Evolutionary conservation across 2,329 filamentous ascomycete genomes (phyloP), one percentile per base, ranked within the genome.

Genomic region (Aspergillus chevalieri): DNA sequence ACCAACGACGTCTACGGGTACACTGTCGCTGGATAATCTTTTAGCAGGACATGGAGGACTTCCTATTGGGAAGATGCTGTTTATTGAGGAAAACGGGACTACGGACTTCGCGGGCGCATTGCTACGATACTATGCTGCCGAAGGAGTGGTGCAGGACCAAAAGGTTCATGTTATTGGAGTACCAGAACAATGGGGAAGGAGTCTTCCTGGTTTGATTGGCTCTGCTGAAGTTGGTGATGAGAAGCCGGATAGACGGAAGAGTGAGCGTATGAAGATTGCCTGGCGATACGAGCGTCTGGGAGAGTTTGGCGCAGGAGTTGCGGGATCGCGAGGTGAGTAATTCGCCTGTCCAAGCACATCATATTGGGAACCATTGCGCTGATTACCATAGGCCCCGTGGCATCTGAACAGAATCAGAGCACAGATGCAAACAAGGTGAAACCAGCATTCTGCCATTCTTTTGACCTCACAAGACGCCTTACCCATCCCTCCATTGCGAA

Each of bases 201-300:
- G 92, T 58, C 74, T 98, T 19, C 93, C 93, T 3, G 92, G 87
- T 0, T 67, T 94, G 30, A 78, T 79, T 43, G 70, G 76, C 55
- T 70, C 76, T 46, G 67, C 75, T 30, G 71, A 77, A 58, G 59
- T 64, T 42, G 65, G 76, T 28, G 73, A 76, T 30, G 69, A 73
- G 41, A 72, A 69, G 49, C 61, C 64, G 8, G 66, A 63, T 39
- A 63, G 62, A 60, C 62, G 66, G 67, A 71, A 66, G 57, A 77
- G 78, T 12, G 87, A 92, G 54, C 91, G 85, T 69, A 97, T 98
- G 93, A 97, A 95, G 74, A 98, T 98, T 74, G 93, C 93, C 3
- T 98, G 93, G 93, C 81, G 93, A 67, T 98, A 98, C 72, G 91
- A 97, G 69, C 81, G 83, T 30, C 70, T 97, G 47, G 86, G 87